Evolutionary conservation across 768 basidiomycete genomes (phyloP).

Genomic region (Termitomyces sp.): DNA sequence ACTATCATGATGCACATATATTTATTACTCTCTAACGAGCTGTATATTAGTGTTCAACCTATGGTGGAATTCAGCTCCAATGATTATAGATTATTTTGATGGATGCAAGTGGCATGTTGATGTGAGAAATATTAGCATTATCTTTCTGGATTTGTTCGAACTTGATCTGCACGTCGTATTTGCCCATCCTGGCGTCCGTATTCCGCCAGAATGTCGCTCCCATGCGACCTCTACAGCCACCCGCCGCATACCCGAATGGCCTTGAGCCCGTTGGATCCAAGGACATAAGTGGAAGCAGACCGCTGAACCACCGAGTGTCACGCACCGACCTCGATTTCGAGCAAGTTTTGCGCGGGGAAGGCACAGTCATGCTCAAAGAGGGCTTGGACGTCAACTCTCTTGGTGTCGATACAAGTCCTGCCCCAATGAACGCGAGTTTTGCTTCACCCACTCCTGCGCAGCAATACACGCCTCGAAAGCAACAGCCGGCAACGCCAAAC

Average conservation of each 20-base stretch:
- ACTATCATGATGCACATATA: slow-evolving; percentile 5
- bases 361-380: slow-evolving; percentile 66
- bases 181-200: slow-evolving; percentile 60
- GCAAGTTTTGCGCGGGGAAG: slow-evolving; percentile 60
- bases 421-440: slow-evolving; percentile 32
- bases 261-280: slow-evolving; percentile 55
- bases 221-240: slow-evolving; percentile 30
- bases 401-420: slow-evolving; percentile 45
- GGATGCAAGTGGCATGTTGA: slow-evolving; percentile 12
- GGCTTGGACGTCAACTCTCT: slow-evolving; percentile 65
- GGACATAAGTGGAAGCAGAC: slow-evolving; percentile 34
- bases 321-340: slow-evolving; percentile 81
- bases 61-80: slow-evolving; percentile 6
- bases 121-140: slow-evolving; percentile 6
- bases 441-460: slow-evolving; percentile 36
- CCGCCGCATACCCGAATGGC: slow-evolving; percentile 41
- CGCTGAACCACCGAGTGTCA: slow-evolving; percentile 51
- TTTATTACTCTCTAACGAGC: slow-evolving; percentile 1
- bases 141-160: background rate
- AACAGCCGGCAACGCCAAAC: slow-evolving; percentile 54
- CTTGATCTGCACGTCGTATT: slow-evolving; percentile 5
- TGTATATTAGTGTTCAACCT: slow-evolving; percentile 9
- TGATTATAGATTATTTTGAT: slow-evolving; percentile 7
- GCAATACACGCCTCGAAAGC: slow-evolving; percentile 26
- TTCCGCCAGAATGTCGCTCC: slow-evolving; percentile 48